Conservation (phyloP, 805 yeast genomes). For the Kazachstania kunashirensis region DNA sequence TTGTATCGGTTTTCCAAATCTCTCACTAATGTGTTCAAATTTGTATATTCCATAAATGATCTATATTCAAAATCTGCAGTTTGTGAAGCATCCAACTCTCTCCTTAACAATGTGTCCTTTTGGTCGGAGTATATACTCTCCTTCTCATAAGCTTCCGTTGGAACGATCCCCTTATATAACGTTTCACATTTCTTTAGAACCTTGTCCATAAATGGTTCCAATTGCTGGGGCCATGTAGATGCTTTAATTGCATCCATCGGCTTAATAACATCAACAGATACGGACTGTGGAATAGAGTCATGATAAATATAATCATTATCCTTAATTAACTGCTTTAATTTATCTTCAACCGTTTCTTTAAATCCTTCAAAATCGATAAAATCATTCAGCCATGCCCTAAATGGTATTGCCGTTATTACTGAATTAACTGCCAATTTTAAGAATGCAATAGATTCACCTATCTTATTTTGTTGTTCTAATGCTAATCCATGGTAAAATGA, state of each 20-base stretch:
- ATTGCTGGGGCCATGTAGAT: constrained; percentile 56
- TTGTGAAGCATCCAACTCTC: constrained; percentile 63
- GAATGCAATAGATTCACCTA: constrained; percentile 71
- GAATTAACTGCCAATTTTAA: constrained; percentile 42
- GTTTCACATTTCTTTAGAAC: constrained; percentile 35
- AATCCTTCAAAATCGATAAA: constrained; percentile 27
- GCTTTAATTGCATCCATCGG: constrained; percentile 57
- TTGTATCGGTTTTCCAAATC: constrained; percentile 36
- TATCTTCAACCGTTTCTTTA: constrained; percentile 29
- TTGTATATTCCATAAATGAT: constrained; percentile 73
- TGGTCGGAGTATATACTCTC: constrained; percentile 84
- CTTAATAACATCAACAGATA: constrained; percentile 25
- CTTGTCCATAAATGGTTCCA: constrained; percentile 32
- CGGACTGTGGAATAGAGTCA: constrained; percentile 55
- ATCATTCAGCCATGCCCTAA: constrained; percentile 30
- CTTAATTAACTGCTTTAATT: constrained; percentile 41
- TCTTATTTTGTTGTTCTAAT: constrained; percentile 45
- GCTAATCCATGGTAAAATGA: constrained; percentile 48
- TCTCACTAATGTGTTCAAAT: constrained; percentile 57
- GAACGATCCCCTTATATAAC: constrained; percentile 71
- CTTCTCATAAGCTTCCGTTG: constrained; percentile 78
- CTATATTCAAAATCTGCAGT: constrained; percentile 69
- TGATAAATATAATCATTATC: constrained; percentile 90
- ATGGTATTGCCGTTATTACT: constrained; percentile 21
- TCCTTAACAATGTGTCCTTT: constrained; percentile 66